Conservation (phyloP, 805 yeast species). For the Candida piceae region DNA sequence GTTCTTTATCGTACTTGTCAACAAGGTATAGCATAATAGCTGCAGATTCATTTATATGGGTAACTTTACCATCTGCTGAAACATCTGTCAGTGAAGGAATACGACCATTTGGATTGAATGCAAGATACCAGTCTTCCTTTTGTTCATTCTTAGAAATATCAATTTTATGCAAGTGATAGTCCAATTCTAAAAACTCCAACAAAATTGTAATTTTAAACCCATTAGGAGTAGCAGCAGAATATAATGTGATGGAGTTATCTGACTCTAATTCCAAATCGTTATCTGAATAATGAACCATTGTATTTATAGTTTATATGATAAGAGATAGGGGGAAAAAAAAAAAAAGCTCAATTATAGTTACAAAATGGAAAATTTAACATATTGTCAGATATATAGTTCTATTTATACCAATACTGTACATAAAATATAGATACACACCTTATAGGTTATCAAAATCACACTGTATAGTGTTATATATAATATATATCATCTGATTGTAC, state of each 20-base stretch:
- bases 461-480: too few species aligned
- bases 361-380: too few species aligned
- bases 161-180: constrained; percentile 37
- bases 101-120: constrained; percentile 58
- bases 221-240: constrained; percentile 39
- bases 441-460: too few species aligned
- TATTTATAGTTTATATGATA: too few species aligned
- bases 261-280: constrained; percentile 30
- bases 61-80: constrained; percentile 36
- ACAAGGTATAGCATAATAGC: constrained; percentile 57
- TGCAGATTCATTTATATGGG: constrained; percentile 51
- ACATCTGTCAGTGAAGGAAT: constrained; percentile 50
- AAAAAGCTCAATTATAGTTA: too few species aligned
- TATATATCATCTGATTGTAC: too few species aligned
- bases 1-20: constrained; percentile 54
- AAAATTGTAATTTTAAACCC: constrained; percentile 38
- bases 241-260: constrained; percentile 36
- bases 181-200: constrained; percentile 37
- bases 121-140: constrained; percentile 52
- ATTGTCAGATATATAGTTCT: too few species aligned
- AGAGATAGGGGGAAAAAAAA: too few species aligned
- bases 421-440: too few species aligned
- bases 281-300: constrained; percentile 26
- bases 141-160: constrained; percentile 41
- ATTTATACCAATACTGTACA: too few species aligned